Evolutionary conservation across 768 basidiomycete species (phyloP).

Genomic region (Suillus subalutaceus): DNA sequence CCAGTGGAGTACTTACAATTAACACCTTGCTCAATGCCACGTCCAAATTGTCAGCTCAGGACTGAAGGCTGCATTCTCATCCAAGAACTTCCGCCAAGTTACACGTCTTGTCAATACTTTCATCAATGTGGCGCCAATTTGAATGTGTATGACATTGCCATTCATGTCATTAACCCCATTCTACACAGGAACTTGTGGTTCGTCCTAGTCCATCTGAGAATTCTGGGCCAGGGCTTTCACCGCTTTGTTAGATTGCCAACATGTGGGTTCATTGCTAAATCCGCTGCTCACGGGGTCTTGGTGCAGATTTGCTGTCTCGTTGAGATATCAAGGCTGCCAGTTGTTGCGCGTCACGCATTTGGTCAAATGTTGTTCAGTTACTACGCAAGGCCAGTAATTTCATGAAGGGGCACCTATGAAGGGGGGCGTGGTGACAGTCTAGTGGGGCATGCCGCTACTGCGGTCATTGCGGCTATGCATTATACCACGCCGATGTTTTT

Average conservation of each 20-base stretch:
- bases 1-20: not conserved
- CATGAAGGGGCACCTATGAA: not conserved
- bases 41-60: not conserved
- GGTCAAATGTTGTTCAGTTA: not conserved
- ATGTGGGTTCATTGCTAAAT: slow-evolving; percentile 10
- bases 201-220: slow-evolving; percentile 13
- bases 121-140: not conserved
- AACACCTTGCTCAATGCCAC: slow-evolving; percentile 16
- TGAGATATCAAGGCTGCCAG: slow-evolving; percentile 15
- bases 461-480: slow-evolving; percentile 14
- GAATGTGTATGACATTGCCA: too few relatives aligned
- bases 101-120: slow-evolving; percentile 5
- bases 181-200: slow-evolving; percentile 4
- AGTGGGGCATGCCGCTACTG: not conserved
- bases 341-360: slow-evolving; percentile 6
- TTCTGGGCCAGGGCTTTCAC: slow-evolving; percentile 1
- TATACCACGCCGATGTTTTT: slow-evolving; percentile 8
- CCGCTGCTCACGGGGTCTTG: slow-evolving; percentile 10
- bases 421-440: not conserved
- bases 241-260: slow-evolving; percentile 19
- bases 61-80: not conserved
- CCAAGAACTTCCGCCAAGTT: not conserved
- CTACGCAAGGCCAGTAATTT: not conserved
- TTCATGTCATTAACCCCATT: slow-evolving; percentile 1
- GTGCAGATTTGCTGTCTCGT: slow-evolving; percentile 8